Percentiles rank a stretch among this genome's conserved stretches.
phyloP scores from a whole-genome alignment of 768 basidiomycete genomes.

The Tylopilus rubrobrunneus region DNA sequence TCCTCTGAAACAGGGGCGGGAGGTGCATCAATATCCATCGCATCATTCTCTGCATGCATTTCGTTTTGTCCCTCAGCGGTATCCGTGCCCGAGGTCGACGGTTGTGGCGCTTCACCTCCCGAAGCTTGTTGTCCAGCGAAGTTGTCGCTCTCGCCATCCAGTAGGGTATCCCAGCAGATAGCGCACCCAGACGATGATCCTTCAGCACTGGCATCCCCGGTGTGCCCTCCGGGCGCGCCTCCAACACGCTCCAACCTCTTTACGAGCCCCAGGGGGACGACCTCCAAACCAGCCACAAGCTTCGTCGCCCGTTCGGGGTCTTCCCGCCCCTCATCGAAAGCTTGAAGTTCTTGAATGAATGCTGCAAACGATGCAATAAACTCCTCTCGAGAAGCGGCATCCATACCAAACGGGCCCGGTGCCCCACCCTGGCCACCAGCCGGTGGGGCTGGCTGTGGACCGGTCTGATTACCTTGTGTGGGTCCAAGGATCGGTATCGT shows the following conservation, averaged over 20 bases:
- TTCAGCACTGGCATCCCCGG: slow-evolving; percentile 33
- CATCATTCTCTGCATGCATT: slow-evolving; percentile 1
- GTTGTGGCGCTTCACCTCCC: slow-evolving; percentile 4
- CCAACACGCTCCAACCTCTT: slow-evolving; percentile 55
- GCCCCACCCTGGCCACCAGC: slow-evolving; percentile 2
- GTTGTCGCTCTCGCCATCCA: slow-evolving; percentile 43
- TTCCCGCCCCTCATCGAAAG: slow-evolving; percentile 41
- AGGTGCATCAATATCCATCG: slow-evolving; percentile 21
- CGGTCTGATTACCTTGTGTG: slow-evolving; percentile 4
- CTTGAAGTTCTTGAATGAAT: slow-evolving; percentile 28
- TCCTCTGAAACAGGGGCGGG: slow-evolving; percentile 11
- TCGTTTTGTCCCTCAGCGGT: slow-evolving; percentile 3
- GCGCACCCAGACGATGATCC: slow-evolving; percentile 49
- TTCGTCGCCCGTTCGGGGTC: slow-evolving; percentile 65
- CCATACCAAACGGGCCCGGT: slow-evolving; percentile 14
- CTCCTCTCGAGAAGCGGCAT: slow-evolving; percentile 20
- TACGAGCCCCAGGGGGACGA: slow-evolving; percentile 63
- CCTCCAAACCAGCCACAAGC: slow-evolving; percentile 60
- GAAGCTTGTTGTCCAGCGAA: slow-evolving; percentile 16
- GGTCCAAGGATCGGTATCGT: slow-evolving; percentile 32
- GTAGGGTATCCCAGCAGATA: slow-evolving; percentile 70
- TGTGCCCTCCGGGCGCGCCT: slow-evolving; percentile 33
- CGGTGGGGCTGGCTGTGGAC: neutral
- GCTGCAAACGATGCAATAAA: slow-evolving; percentile 24
- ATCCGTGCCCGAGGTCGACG: neutral